These are phyloP conservation scores for Glycine tomentella DNA, from an alignment of 306 rosid genomes.

Conservation along the genomic window DNA sequence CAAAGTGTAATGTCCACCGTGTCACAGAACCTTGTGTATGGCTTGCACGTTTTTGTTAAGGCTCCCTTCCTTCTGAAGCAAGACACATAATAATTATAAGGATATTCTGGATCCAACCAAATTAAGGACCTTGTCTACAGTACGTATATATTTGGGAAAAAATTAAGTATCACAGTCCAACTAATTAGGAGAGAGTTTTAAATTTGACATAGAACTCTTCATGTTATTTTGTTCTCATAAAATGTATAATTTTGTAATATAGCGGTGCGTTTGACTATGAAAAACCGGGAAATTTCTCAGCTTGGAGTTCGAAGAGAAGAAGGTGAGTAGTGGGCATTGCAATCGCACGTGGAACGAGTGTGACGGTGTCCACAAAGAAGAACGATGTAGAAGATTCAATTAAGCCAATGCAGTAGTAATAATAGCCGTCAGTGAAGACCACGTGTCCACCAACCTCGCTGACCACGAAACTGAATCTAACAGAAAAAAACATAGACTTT, in stretches of 20 bases:
- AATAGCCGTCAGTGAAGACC: slow-evolving; percentile 46
- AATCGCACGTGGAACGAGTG: slow-evolving; percentile 45
- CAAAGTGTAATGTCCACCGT: neutral
- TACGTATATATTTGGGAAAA: no score
- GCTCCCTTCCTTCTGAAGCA: neutral
- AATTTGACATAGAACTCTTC: neutral
- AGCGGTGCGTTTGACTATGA: neutral
- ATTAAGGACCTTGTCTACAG: no score
- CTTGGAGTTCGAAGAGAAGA: no score
- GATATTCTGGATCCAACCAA: no score
- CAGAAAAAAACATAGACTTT: slow-evolving; percentile 36
- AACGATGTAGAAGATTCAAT: slow-evolving; percentile 35
- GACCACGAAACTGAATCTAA: slow-evolving; percentile 45
- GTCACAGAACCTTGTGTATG: neutral
- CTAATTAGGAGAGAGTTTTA: neutral
- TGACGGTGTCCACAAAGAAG: slow-evolving; percentile 35
- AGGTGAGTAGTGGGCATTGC: neutral
- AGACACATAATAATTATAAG: neutral
- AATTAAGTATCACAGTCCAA: no score
- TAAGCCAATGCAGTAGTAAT: neutral
- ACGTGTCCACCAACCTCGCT: slow-evolving; percentile 52
- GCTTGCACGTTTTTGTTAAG: slow-evolving; percentile 48
- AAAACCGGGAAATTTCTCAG: neutral
- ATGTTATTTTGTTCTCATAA: neutral
- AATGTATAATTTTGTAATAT: neutral